Base-by-base conservation (phyloP, 352 stramenopile species). In the Phytophthora megakarya region DNA sequence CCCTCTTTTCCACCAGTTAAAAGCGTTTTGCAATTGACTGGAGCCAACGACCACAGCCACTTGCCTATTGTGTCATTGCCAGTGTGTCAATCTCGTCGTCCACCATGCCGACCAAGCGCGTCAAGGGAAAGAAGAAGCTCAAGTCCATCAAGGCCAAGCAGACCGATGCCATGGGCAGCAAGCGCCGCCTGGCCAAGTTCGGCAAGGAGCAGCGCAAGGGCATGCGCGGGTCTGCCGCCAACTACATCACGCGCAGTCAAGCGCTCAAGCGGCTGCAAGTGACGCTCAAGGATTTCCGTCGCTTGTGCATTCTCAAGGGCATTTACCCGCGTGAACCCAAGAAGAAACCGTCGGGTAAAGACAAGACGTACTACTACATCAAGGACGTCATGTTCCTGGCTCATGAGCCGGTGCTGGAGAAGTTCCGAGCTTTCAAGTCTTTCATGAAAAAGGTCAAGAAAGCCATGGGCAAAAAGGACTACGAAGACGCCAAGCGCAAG, bases 331-430 rank as follows among this genome's bases (percentile, higher is more conserved):
- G 98, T 48, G 95, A 99, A 61, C 97, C 97, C 18, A 93, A 96
- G 61, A 98, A 98, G 71, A 96, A 98, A 61, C 75, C 78, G 3
- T 91, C 89, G 53, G 97, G 96, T 61, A 98, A 98, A 67, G 95
- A 98, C 56, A 98, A 99, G 84, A 97, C 96, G 28, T 99, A 99
- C 75, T 99, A 99, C 80, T 98, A 99, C 78, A 86, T 99, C 52
- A 99, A 99, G 78, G 98, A 99, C 78, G 89, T 99, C 44, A 90
- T 92, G 76, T 98, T 97, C 62, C 77, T 99, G 56, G 86, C 94
- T 2, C 97, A 99, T 73, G 98, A 99, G 72, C 98, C 98, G 0
- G 80, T 99, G 22, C 80, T 99, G 11, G 76, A 99, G 10, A 99
- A 99, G 71, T 99, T 99, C 76, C 88, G 97, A 46, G 92, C 98